Percentiles rank a stretch among this genome's conserved stretches.
These are phyloP conservation scores for Populus pruinosa DNA, from an alignment of 345 rosid species.

Conservation along the genomic window DNA sequence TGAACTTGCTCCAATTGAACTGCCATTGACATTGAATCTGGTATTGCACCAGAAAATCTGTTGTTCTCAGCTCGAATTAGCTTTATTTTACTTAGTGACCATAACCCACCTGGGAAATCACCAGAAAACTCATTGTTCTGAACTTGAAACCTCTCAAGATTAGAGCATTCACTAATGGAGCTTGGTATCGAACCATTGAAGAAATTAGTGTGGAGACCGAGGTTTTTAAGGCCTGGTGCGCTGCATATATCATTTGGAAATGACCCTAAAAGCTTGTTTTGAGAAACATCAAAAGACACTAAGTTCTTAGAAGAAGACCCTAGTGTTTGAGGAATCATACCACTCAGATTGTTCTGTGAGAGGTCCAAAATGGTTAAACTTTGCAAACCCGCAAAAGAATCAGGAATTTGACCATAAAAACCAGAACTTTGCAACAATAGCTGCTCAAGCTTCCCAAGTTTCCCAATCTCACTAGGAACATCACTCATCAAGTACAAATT, in stretches of 20 bases:
- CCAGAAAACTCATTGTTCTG: slow-evolving; percentile 81
- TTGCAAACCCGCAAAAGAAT: slow-evolving; percentile 54
- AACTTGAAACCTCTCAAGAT: slow-evolving; percentile 79
- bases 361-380: slow-evolving; percentile 64
- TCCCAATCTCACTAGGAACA: slow-evolving; percentile 69
- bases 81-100: slow-evolving; percentile 71
- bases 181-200: slow-evolving; percentile 59
- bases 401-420: slow-evolving; percentile 71
- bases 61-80: slow-evolving; percentile 80
- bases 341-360: slow-evolving; percentile 75
- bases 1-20: slow-evolving; percentile 80
- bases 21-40: slow-evolving; percentile 65
- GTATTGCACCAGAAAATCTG: slow-evolving; percentile 58
- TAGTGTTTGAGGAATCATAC: slow-evolving; percentile 46
- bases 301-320: slow-evolving; percentile 60
- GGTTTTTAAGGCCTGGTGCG: slow-evolving; percentile 52
- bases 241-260: slow-evolving; percentile 68
- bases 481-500: slow-evolving; percentile 60
- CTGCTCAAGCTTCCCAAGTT: slow-evolving; percentile 65
- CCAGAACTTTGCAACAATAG: slow-evolving; percentile 73
- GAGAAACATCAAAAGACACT: slow-evolving; percentile 75
- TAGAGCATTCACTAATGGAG: slow-evolving; percentile 58
- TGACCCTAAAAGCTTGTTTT: slow-evolving; percentile 67
- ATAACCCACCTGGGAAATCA: slow-evolving; percentile 61
- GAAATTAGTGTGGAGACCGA: slow-evolving; percentile 69